phyloP scores from a whole-genome alignment of 2,329 filamentous ascomycete species.

The Trichophyton rubrum region DNA sequence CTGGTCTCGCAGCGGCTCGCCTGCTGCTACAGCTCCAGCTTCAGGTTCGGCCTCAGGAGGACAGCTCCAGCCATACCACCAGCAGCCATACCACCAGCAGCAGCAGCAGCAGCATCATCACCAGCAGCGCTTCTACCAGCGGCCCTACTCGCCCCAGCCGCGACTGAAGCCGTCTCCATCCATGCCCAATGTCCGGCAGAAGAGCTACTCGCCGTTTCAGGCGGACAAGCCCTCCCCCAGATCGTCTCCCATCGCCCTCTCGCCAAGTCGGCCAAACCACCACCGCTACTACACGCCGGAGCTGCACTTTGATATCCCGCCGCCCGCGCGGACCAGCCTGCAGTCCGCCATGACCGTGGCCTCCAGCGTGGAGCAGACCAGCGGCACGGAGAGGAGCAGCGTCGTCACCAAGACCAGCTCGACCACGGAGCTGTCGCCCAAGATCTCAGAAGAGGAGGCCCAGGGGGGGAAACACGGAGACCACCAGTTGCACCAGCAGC shows the following conservation, averaged over 20 bases:
- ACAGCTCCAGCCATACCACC: no score
- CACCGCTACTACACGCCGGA: constrained; percentile 19
- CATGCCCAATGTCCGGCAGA: constrained; percentile 22
- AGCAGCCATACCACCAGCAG: no score
- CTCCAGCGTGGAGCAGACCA: constrained; percentile 45
- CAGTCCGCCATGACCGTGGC: constrained; percentile 47
- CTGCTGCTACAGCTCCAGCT: background rate
- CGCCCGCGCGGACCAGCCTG: constrained; percentile 42
- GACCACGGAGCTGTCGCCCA: constrained; percentile 45
- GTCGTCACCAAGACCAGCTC: constrained; percentile 69
- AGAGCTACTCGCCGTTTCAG: constrained; percentile 13
- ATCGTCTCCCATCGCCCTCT: background rate
- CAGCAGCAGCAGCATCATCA: no score
- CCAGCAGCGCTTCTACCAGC: no score
- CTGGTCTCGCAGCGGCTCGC: background rate
- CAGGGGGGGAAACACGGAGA: constrained; percentile 30
- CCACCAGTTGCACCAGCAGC: no score
- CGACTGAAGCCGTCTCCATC: constrained; percentile 22
- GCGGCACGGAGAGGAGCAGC: constrained; percentile 71
- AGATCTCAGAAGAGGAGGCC: constrained; percentile 50
- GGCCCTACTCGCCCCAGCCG: background rate
- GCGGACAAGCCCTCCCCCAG: constrained; percentile 8
- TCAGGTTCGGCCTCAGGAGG: no score
- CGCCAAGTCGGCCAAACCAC: background rate
- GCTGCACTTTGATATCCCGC: constrained; percentile 17